phyloP scores from a whole-genome alignment of 2,329 filamentous ascomycete genomes.

The Laburnicola sp. region DNA sequence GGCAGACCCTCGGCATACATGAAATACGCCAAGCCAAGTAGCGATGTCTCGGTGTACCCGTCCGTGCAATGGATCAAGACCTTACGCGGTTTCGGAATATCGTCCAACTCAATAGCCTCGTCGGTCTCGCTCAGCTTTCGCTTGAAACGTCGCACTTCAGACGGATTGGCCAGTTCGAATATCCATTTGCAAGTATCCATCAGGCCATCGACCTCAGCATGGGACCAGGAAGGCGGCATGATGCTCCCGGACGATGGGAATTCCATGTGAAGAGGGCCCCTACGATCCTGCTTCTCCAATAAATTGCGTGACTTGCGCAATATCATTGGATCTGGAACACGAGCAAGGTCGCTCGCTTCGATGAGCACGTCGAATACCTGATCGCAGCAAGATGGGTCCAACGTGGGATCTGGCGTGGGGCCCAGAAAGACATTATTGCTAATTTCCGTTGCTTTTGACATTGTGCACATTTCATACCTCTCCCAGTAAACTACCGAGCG shows the following conservation, averaged over 20 bases:
- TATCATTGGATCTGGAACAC: slow-evolving; percentile 69
- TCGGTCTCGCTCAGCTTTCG: slow-evolving; percentile 51
- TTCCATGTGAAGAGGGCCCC: slow-evolving; percentile 64
- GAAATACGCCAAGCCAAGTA: slow-evolving; percentile 87
- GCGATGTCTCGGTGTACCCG: slow-evolving; percentile 91
- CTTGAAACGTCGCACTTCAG: slow-evolving; percentile 44
- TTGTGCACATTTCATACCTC: slow-evolving; percentile 85
- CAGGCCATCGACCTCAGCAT: slow-evolving; percentile 79
- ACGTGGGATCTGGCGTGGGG: slow-evolving; percentile 73
- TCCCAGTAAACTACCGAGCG: slow-evolving; percentile 70
- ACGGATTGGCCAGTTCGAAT: slow-evolving; percentile 75
- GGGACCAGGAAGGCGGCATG: slow-evolving; percentile 79
- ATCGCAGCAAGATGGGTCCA: slow-evolving; percentile 46
- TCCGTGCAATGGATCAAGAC: slow-evolving; percentile 92
- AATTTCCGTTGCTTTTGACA: slow-evolving; percentile 89
- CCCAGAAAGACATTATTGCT: slow-evolving; percentile 88
- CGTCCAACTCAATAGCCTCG: slow-evolving; percentile 61
- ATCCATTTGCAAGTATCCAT: slow-evolving; percentile 90
- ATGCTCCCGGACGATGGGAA: slow-evolving; percentile 97
- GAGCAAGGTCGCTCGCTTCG: slow-evolving; percentile 84
- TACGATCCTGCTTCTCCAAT: slow-evolving; percentile 49
- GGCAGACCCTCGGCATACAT: slow-evolving; percentile 86
- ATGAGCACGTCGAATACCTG: slow-evolving; percentile 80
- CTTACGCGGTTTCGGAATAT: slow-evolving; percentile 55
- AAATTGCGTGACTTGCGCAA: slow-evolving; percentile 65